Base-by-base conservation (phyloP, 2,329 filamentous ascomycete species). In the Nothophoma quercina region DNA sequence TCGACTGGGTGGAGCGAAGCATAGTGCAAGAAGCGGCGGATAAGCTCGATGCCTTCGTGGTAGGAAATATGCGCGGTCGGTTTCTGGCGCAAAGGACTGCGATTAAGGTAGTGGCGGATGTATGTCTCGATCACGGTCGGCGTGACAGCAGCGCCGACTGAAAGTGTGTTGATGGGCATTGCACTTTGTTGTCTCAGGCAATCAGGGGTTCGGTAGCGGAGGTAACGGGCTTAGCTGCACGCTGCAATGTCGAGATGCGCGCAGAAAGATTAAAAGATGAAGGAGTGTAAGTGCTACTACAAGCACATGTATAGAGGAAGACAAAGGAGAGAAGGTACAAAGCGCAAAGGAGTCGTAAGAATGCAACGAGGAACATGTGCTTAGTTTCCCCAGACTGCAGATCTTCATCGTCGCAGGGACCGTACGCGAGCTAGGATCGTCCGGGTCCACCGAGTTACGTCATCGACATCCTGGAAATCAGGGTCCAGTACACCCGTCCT, bases 61-160 rank as follows among this genome's bases (percentile, higher is more conserved):
- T 99, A 99, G 45, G 92, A 93, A 49, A 99, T 86, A 72, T 96
- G 91, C 1, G 90, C 89, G 1, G 91, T 96, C 0, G 93, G 93
- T 58, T 93, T 93, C 60, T 93, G 81, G 56, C 83, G 86, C 23
- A 88, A 81, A 1, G 86, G 83, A 67, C 89, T 89, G 59, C 90
- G 88, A 67, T 96, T 89, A 55, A 96, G 80, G 75, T 95, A 97
- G 89, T 98, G 95, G 52, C 88, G 88, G 64, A 98, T 81, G 58
- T 93, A 87, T 12, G 93, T 97, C 61, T 90, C 88, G 49, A 98
- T 83, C 38, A 96, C 89, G 3, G 90, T 92, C 10, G 95, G 93
- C 58, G 92, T 91, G 47, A 97, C 88, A 41, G 92, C 92, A 60
- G 91, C 83, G 51, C 88, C 86, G 55, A 98, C 88, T 12, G 89